These are phyloP conservation scores for Aschersonia sp. DNA, from an alignment of 2,329 filamentous ascomycete species.

Conservation along the genomic window DNA sequence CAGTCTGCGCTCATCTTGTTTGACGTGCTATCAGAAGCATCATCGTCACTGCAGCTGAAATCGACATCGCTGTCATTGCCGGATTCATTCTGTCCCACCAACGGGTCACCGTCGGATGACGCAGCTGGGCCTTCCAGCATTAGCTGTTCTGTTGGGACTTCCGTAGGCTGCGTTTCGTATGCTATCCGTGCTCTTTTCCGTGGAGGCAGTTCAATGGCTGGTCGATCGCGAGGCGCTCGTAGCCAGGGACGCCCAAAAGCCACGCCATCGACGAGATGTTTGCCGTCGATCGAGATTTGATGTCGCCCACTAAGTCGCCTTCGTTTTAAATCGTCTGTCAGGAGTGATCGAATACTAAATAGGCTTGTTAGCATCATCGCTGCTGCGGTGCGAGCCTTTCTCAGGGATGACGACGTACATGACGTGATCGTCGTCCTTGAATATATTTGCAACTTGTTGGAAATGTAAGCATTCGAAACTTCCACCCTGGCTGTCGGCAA, in stretches of 20 bases:
- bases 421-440: constrained; percentile 75
- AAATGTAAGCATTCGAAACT: constrained; percentile 84
- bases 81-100: not conserved
- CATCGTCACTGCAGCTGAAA: constrained; percentile 5
- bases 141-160: constrained; percentile 11
- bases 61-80: not conserved
- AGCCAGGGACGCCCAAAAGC: constrained; percentile 66
- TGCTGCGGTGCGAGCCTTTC: not conserved
- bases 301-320: constrained; percentile 61
- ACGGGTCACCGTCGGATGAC: constrained; percentile 17
- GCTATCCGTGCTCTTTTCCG: constrained; percentile 49
- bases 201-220: constrained; percentile 56
- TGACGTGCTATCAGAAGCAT: not conserved
- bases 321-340: constrained; percentile 57
- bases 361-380: not conserved
- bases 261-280: constrained; percentile 71
- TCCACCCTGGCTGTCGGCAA: constrained; percentile 36
- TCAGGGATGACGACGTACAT: constrained; percentile 37
- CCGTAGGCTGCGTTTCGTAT: constrained; percentile 16
- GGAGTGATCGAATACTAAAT: constrained; percentile 60
- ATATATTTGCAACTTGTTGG: constrained; percentile 49
- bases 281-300: constrained; percentile 68
- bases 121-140: constrained; percentile 18
- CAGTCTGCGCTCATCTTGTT: no score
- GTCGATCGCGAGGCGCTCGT: constrained; percentile 42